These are phyloP conservation scores for Colletotrichum sp. DNA, from an alignment of 2,329 filamentous ascomycete species.

Conservation along the genomic window DNA sequence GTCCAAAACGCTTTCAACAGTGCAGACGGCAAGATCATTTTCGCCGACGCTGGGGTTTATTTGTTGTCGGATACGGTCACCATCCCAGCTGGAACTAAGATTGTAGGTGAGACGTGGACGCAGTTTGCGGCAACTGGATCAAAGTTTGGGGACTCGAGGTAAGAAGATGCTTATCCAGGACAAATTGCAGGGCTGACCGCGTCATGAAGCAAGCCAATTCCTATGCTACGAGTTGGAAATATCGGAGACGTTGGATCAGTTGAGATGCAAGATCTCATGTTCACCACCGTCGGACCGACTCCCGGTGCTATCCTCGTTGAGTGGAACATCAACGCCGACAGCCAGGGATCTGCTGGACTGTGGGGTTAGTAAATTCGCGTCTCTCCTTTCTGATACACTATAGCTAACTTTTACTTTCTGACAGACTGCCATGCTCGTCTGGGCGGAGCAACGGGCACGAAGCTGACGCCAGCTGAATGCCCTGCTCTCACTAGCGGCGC, in stretches of 20 bases:
- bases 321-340: neutral
- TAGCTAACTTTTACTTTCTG: neutral
- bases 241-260: constrained; percentile 65
- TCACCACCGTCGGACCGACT: constrained; percentile 71
- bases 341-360: neutral
- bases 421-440: constrained; percentile 73
- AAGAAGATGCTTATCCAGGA: neutral
- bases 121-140: neutral
- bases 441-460: constrained; percentile 71
- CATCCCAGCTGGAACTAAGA: neutral
- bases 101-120: neutral
- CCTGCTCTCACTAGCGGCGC: constrained; percentile 47
- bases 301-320: constrained; percentile 46
- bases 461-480: constrained; percentile 66
- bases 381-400: neutral
- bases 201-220: neutral
- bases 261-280: constrained; percentile 73
- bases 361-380: neutral
- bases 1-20: neutral
- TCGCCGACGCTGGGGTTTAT: neutral
- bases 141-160: neutral
- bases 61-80: neutral
- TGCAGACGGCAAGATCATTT: neutral
- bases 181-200: neutral
- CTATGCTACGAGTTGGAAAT: constrained; percentile 67